A percentile compares a stretch with the other conserved stretches of the same genome.
phyloP scores from a whole-genome alignment of 176 grass and related monocot genomes.

The Eremochloa ophiuroides region DNA sequence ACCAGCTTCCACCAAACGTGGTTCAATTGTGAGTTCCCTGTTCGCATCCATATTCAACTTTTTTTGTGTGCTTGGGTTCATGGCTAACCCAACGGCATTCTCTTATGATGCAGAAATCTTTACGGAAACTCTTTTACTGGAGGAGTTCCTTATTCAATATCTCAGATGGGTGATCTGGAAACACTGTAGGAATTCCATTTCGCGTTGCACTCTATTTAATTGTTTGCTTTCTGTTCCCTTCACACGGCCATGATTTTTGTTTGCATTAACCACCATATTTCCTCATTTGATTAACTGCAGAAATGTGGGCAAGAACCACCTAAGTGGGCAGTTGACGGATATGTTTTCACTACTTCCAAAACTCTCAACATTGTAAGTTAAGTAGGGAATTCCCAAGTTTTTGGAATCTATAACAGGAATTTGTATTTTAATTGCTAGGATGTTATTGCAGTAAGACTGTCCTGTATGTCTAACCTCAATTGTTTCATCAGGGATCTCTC shows the following conservation, averaged over 20 bases:
- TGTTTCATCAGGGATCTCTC: slow-evolving; percentile 82
- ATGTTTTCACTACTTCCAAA: slow-evolving; percentile 76
- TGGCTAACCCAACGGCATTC: background rate
- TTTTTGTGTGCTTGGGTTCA: background rate
- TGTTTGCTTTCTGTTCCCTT: background rate
- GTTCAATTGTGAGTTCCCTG: slow-evolving; percentile 58
- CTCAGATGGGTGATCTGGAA: slow-evolving; percentile 85
- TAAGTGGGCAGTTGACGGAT: slow-evolving; percentile 84
- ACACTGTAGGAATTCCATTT: slow-evolving; percentile 55
- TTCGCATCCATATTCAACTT: slow-evolving; percentile 10
- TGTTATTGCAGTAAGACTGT: background rate
- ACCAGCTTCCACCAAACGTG: slow-evolving; percentile 85
- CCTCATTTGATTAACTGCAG: slow-evolving; percentile 34
- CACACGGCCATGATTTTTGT: background rate
- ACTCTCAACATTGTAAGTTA: slow-evolving; percentile 73
- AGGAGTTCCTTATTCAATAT: slow-evolving; percentile 78
- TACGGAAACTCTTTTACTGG: slow-evolving; percentile 74
- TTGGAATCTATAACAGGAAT: background rate
- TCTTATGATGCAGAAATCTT: slow-evolving; percentile 56
- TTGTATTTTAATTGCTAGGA: background rate
- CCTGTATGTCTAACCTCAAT: background rate
- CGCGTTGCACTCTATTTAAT: background rate
- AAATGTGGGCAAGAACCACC: slow-evolving; percentile 71
- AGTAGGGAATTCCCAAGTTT: background rate
- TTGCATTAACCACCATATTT: background rate